A percentile compares a stretch with the other conserved stretches of the same genome.
Evolutionary conservation across 2,329 filamentous ascomycete genomes (phyloP).

Genomic region (Aurifilum marmelostoma): DNA sequence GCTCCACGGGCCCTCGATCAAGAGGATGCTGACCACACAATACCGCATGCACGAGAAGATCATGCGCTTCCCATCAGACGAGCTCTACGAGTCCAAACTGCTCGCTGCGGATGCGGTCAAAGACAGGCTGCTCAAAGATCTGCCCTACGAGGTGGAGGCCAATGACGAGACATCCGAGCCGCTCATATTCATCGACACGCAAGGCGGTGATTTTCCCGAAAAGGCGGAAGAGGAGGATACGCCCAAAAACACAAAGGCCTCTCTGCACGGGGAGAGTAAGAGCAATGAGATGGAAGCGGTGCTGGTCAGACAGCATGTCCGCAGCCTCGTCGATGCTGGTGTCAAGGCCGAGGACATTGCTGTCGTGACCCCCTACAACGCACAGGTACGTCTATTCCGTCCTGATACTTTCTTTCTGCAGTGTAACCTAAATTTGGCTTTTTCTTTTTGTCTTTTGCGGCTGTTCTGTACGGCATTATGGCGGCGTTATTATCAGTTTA

Average conservation of each 20-base stretch:
- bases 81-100: slow-evolving; percentile 82
- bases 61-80: slow-evolving; percentile 90
- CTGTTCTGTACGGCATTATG: slow-evolving; percentile 16
- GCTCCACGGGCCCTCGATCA: slow-evolving; percentile 81
- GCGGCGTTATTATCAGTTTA: slow-evolving; percentile 19
- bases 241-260: slow-evolving; percentile 49
- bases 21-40: slow-evolving; percentile 93
- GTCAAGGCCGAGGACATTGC: slow-evolving; percentile 84
- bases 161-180: slow-evolving; percentile 88
- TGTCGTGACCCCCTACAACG: slow-evolving; percentile 95
- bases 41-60: slow-evolving; percentile 98
- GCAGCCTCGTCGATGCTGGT: slow-evolving; percentile 75
- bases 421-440: no score
- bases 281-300: slow-evolving; percentile 90
- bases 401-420: background rate
- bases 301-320: slow-evolving; percentile 78
- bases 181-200: slow-evolving; percentile 92
- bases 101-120: slow-evolving; percentile 81
- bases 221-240: slow-evolving; percentile 73
- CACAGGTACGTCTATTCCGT: slow-evolving; percentile 63
- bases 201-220: slow-evolving; percentile 90
- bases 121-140: slow-evolving; percentile 71
- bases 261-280: slow-evolving; percentile 67
- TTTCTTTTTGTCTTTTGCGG: slow-evolving; percentile 15
- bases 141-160: slow-evolving; percentile 76